Conservation (phyloP, 2,329 filamentous ascomycete genomes). For the Ophiostoma tasmaniense region DNA sequence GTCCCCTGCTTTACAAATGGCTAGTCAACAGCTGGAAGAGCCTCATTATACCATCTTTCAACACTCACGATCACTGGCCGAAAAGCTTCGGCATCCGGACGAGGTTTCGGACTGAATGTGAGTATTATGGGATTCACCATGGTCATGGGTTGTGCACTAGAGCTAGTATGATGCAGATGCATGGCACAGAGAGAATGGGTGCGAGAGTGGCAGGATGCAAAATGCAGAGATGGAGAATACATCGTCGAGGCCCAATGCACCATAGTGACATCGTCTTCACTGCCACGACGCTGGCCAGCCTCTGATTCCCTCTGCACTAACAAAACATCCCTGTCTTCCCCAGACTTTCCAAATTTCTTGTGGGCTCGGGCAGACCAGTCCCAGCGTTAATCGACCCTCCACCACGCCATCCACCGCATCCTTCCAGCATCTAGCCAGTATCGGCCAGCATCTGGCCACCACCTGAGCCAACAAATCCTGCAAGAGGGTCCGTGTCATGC, state of each 20-base stretch:
- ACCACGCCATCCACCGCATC: background rate
- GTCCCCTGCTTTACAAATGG: too few species aligned
- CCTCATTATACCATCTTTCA: background rate
- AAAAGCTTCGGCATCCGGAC: background rate
- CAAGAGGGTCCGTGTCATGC: background rate
- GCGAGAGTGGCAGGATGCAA: background rate
- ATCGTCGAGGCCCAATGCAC: background rate
- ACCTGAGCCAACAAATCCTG: background rate
- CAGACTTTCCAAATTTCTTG: constrained; percentile 16
- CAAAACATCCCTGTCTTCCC: constrained; percentile 14
- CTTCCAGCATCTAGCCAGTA: background rate
- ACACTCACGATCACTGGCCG: background rate
- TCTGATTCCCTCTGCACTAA: background rate
- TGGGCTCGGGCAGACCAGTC: constrained; percentile 1
- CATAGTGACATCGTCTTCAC: background rate
- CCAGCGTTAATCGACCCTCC: constrained; percentile 13
- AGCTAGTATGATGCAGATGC: background rate
- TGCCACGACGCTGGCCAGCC: background rate
- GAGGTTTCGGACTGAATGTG: background rate
- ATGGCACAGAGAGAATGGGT: background rate
- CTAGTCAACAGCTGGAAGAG: background rate
- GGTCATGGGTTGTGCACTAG: background rate
- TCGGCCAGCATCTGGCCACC: background rate
- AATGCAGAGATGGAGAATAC: background rate
- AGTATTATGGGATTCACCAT: background rate